These are phyloP conservation scores for Aspergillus pseudoglaucus DNA, from an alignment of 2,329 filamentous ascomycete species.

Conservation along the genomic window DNA sequence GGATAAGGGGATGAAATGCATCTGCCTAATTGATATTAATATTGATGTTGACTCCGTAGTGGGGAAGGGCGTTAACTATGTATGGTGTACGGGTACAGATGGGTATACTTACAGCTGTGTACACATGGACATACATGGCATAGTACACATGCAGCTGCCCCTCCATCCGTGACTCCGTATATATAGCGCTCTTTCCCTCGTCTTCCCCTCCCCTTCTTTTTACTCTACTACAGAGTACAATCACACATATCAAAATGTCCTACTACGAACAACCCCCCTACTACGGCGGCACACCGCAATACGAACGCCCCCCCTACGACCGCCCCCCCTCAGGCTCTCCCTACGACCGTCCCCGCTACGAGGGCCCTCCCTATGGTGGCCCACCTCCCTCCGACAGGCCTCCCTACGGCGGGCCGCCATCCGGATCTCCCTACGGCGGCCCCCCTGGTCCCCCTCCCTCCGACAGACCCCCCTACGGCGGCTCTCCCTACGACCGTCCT, in stretches of 20 bases:
- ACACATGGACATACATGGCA: too few species aligned
- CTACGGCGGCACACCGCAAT: conserved; percentile 7
- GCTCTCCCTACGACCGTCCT: conserved; percentile 6
- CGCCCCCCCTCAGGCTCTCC: background rate
- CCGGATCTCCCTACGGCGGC: conserved; percentile 2
- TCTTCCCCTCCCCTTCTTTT: background rate
- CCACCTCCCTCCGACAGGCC: conserved; percentile 7
- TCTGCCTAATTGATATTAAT: background rate
- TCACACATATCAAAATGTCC: conserved; percentile 11
- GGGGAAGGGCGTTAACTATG: conserved; percentile 3
- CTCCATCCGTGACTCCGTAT: background rate
- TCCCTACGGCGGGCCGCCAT: conserved; percentile 5
- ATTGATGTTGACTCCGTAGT: conserved; percentile 8
- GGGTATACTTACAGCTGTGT: too few species aligned
- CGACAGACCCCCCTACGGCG: conserved; percentile 4
- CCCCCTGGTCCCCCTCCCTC: conserved; percentile 1
- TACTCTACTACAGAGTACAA: background rate
- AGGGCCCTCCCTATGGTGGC: conserved; percentile 8
- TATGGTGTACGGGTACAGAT: background rate
- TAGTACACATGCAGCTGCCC: too few species aligned
- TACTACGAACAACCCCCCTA: conserved; percentile 7
- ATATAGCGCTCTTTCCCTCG: background rate
- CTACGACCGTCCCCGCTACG: conserved; percentile 2
- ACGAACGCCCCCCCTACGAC: conserved; percentile 7
- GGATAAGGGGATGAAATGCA: background rate